Evolutionary conservation across 2,329 filamentous ascomycete genomes (phyloP).

Genomic region (Pseudogymnoascus sp.): DNA sequence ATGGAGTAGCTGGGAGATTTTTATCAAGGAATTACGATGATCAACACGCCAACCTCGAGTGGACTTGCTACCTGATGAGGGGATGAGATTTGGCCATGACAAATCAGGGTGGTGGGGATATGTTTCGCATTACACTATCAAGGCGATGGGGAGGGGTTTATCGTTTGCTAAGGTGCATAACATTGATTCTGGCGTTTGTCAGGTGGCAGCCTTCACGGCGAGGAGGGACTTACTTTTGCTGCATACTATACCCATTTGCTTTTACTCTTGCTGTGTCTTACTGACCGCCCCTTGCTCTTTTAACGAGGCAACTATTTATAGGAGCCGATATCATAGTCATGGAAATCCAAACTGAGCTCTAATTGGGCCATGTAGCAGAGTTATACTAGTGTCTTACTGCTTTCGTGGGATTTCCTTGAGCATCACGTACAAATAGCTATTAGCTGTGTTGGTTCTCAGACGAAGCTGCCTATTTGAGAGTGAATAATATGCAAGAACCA

Average conservation of each 20-base stretch:
- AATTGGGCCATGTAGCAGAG: not conserved
- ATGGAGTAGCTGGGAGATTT: not conserved
- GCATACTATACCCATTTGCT: constrained; percentile 5
- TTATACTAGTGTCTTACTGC: not conserved
- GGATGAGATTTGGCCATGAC: not conserved
- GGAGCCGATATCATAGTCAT: not conserved
- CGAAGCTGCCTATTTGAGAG: not conserved
- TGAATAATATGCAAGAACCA: not conserved
- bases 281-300: not conserved
- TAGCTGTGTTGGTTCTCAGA: not conserved
- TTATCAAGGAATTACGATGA: not conserved
- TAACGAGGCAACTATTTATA: not conserved
- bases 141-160: not conserved
- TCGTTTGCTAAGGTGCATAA: not conserved
- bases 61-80: not conserved
- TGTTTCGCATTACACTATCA: not conserved
- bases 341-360: not conserved
- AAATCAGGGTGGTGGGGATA: not conserved
- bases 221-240: not conserved
- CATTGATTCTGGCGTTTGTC: not conserved
- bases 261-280: not conserved
- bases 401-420: not conserved
- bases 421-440: not conserved
- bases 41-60: not conserved
- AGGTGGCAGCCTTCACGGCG: not conserved